Evolutionary conservation across 768 basidiomycete genomes (phyloP).

Genomic region (Pisolithus albus): DNA sequence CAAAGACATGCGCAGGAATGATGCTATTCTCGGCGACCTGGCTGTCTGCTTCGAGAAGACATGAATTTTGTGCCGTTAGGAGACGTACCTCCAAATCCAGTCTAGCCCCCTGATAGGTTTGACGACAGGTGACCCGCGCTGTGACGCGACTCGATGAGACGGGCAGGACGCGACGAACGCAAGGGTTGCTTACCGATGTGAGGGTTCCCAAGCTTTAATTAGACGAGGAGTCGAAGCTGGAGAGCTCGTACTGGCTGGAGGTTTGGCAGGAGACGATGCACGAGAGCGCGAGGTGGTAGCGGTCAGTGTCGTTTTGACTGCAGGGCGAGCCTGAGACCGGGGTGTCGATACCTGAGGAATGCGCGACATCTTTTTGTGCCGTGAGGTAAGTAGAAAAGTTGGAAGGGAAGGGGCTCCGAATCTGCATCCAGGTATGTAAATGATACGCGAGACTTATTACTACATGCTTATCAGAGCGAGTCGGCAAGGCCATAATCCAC

Average conservation of each 20-base stretch:
- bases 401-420: neutral
- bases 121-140: too few relatives aligned
- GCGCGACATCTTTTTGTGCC: slow-evolving; percentile 31
- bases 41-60: too few relatives aligned
- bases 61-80: too few relatives aligned
- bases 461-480: neutral
- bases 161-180: too few relatives aligned
- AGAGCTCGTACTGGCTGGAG: slow-evolving; percentile 18
- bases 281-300: slow-evolving; percentile 27
- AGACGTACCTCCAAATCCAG: too few relatives aligned
- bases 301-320: slow-evolving; percentile 21
- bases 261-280: slow-evolving; percentile 25
- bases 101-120: too few relatives aligned
- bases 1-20: too few relatives aligned
- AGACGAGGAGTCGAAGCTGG: slow-evolving; percentile 22
- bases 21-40: too few relatives aligned
- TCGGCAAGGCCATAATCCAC: neutral
- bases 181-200: too few relatives aligned
- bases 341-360: slow-evolving; percentile 31
- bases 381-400: neutral
- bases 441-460: neutral
- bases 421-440: too few relatives aligned
- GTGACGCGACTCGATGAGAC: too few relatives aligned
- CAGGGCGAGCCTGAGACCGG: slow-evolving; percentile 15
- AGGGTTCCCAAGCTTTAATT: too few relatives aligned